Conservation (phyloP, 352 stramenopile species). For the Pythium monospermum region DNA sequence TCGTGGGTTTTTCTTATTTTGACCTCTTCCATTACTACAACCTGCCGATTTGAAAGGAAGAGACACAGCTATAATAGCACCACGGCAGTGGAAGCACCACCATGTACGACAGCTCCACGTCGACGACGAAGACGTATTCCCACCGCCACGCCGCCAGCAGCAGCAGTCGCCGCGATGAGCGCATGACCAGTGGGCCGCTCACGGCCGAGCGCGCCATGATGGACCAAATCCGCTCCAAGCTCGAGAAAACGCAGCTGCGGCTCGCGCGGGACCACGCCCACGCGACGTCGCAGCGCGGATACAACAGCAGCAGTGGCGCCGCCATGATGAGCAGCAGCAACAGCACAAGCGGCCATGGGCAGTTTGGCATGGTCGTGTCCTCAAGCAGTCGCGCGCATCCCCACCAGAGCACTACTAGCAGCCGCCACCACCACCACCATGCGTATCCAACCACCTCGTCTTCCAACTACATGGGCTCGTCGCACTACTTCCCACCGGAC, state of each 20-base stretch:
- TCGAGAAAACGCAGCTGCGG: slow-evolving; percentile 51
- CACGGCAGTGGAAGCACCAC: too few relatives aligned
- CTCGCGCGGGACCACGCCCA: slow-evolving; percentile 32
- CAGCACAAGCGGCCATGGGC: too few relatives aligned
- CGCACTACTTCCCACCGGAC: slow-evolving; percentile 14
- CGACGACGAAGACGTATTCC: too few relatives aligned
- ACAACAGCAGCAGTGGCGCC: slow-evolving; percentile 16
- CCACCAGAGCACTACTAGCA: too few relatives aligned
- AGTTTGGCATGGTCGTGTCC: too few relatives aligned
- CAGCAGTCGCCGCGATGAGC: slow-evolving; percentile 8
- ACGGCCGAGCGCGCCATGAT: slow-evolving; percentile 66
- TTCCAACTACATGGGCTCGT: not conserved
- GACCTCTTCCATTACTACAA: too few relatives aligned
- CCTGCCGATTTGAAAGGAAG: too few relatives aligned
- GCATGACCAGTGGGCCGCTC: slow-evolving; percentile 14
- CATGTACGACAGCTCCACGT: too few relatives aligned
- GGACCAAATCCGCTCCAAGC: slow-evolving; percentile 64
- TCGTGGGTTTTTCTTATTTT: too few relatives aligned
- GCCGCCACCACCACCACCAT: slow-evolving; percentile 16
- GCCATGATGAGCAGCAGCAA: slow-evolving; percentile 11
- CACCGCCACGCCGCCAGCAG: too few relatives aligned
- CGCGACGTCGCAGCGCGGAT: slow-evolving; percentile 21
- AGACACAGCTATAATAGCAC: too few relatives aligned
- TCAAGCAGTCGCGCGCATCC: not conserved
- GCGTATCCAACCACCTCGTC: slow-evolving; percentile 27